Conservation (phyloP, 371 early-diverging fungal species). For the Nematocida displodere region DNA sequence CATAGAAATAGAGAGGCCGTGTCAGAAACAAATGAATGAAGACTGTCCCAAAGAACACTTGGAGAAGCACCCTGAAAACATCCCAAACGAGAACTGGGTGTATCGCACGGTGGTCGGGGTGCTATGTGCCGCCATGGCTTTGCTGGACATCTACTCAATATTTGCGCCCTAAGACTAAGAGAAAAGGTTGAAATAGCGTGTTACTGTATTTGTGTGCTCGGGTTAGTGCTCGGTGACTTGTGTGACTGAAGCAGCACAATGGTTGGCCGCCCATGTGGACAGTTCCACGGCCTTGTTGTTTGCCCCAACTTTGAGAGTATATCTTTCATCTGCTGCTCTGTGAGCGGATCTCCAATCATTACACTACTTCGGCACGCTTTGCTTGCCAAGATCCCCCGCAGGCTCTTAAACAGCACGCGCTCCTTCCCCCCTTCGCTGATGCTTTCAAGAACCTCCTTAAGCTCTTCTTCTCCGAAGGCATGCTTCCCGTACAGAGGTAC, state of each 20-base stretch:
- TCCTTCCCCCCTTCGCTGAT: slow-evolving; percentile 48
- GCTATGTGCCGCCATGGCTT: no score
- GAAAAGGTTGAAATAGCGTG: no score
- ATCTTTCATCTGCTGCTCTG: slow-evolving; percentile 55
- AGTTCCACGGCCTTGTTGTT: slow-evolving; percentile 69
- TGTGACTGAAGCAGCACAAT: slow-evolving; percentile 53
- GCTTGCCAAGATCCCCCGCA: slow-evolving; percentile 66
- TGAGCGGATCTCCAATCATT: slow-evolving; percentile 67
- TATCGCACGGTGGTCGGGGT: no score
- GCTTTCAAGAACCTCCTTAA: slow-evolving; percentile 54
- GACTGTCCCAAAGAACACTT: no score
- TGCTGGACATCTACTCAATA: no score
- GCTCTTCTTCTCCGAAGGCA: slow-evolving; percentile 59
- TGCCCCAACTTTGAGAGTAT: slow-evolving; percentile 57
- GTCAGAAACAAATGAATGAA: no score
- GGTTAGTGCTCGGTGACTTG: background rate
- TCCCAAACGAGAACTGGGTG: no score
- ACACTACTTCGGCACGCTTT: slow-evolving; percentile 69
- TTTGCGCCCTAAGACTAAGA: no score
- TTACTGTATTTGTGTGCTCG: background rate
- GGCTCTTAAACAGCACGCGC: slow-evolving; percentile 48
- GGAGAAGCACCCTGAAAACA: no score
- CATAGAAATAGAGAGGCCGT: no score
- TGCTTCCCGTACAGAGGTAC: slow-evolving; percentile 57
- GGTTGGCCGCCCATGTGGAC: slow-evolving; percentile 94